Conservation (phyloP, 192 early-diverging fungal genomes). For the Linnemannia schmuckeri region DNA sequence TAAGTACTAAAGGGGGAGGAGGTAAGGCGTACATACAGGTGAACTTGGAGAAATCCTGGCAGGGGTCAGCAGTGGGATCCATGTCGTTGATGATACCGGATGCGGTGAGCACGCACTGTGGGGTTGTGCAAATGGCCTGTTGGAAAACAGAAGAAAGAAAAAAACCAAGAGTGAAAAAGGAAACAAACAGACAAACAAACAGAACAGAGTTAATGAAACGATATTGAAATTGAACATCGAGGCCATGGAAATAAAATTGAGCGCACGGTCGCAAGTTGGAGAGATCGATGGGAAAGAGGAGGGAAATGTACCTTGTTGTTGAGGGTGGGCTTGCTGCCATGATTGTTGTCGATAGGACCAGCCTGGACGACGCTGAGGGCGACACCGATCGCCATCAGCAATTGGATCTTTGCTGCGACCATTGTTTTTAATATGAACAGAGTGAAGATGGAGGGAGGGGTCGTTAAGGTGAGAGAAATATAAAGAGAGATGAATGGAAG, state of each 20-base stretch:
- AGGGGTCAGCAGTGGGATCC: slow-evolving; percentile 67
- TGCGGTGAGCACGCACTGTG: slow-evolving; percentile 62
- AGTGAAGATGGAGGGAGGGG: background rate
- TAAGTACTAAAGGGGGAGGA: background rate
- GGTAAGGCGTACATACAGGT: slow-evolving; percentile 56
- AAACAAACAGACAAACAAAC: too few relatives aligned
- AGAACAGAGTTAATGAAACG: background rate
- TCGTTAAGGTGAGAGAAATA: background rate
- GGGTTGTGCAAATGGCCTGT: slow-evolving; percentile 58
- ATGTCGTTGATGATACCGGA: slow-evolving; percentile 63
- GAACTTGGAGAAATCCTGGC: slow-evolving; percentile 75
- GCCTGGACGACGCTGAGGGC: background rate
- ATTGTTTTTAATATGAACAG: background rate
- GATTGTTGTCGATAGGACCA: background rate
- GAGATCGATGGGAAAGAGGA: background rate
- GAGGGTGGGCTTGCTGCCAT: background rate
- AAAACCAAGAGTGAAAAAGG: background rate
- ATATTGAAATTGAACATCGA: background rate
- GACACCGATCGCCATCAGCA: background rate
- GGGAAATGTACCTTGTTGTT: background rate
- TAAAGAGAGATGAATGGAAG: background rate
- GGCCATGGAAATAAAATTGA: too few relatives aligned
- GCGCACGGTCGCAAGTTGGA: too few relatives aligned
- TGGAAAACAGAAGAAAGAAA: background rate
- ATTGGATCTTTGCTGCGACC: background rate